Conservation (phyloP, 2,329 filamentous ascomycete species). For the Uncinocarpus reesii region DNA sequence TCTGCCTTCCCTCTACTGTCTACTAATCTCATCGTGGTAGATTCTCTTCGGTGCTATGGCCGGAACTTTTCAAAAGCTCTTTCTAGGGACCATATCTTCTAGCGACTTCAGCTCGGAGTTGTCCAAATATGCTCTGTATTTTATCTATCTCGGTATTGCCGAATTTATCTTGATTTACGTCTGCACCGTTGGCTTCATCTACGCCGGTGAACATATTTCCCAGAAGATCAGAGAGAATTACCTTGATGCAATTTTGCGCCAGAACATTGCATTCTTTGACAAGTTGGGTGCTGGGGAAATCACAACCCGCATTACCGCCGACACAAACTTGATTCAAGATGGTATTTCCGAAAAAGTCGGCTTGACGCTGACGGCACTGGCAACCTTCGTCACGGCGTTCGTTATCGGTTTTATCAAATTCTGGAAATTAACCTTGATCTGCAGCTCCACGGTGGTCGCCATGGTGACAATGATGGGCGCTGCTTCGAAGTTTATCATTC, state of each 20-base stretch:
- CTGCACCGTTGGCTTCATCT: slow-evolving; percentile 81
- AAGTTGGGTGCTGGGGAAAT: slow-evolving; percentile 88
- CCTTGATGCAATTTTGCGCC: slow-evolving; percentile 68
- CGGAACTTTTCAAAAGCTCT: slow-evolving; percentile 57
- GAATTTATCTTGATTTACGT: slow-evolving; percentile 71
- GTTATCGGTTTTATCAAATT: slow-evolving; percentile 83
- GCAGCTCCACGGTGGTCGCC: slow-evolving; percentile 69
- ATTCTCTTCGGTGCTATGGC: slow-evolving; percentile 67
- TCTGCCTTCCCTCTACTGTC: not conserved
- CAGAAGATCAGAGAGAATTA: slow-evolving; percentile 74
- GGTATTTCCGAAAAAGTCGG: slow-evolving; percentile 85
- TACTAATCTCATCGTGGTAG: slow-evolving; percentile 18
- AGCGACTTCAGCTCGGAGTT: slow-evolving; percentile 52
- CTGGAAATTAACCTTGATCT: slow-evolving; percentile 87
- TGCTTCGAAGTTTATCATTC: slow-evolving; percentile 64
- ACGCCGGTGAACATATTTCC: slow-evolving; percentile 67
- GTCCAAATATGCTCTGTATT: slow-evolving; percentile 61
- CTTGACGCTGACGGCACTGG: slow-evolving; percentile 62
- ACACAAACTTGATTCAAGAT: slow-evolving; percentile 87
- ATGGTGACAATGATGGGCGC: slow-evolving; percentile 67
- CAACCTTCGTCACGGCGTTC: slow-evolving; percentile 80
- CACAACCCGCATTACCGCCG: slow-evolving; percentile 84
- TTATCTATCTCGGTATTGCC: slow-evolving; percentile 71
- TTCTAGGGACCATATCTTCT: slow-evolving; percentile 41
- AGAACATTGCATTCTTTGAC: slow-evolving; percentile 90